Evolutionary conservation across 2,329 filamentous ascomycete genomes (phyloP).

Genomic region (Botrytis pseudocinerea): DNA sequence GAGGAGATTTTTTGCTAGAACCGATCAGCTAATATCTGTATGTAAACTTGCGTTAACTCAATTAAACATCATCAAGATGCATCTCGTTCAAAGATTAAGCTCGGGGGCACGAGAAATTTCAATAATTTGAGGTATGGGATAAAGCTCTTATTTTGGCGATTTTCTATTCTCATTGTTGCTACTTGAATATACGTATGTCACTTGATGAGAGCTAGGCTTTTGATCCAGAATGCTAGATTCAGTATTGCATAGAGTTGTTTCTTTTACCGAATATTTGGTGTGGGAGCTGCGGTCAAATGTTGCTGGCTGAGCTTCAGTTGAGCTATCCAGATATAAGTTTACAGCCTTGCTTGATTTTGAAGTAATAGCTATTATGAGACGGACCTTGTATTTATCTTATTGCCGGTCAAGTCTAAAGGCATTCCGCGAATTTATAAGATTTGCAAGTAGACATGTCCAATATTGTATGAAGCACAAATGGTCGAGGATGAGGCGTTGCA

Average conservation of each 20-base stretch:
- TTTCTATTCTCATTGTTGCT: background rate
- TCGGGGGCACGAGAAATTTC: background rate
- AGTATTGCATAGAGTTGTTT: background rate
- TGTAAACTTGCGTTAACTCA: background rate
- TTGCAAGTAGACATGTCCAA: background rate
- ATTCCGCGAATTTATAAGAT: background rate
- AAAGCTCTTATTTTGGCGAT: background rate
- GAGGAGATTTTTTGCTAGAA: background rate
- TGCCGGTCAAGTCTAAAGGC: background rate
- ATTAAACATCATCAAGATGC: background rate
- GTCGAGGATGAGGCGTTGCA: background rate
- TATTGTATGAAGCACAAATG: background rate
- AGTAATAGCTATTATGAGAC: background rate
- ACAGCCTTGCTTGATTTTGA: background rate
- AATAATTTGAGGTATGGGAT: conserved; percentile 1
- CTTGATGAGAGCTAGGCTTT: background rate
- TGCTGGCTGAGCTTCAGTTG: background rate
- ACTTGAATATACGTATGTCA: background rate
- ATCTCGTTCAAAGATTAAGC: background rate
- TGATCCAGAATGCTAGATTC: background rate
- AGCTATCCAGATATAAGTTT: too few relatives aligned
- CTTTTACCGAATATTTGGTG: background rate
- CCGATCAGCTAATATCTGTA: too few relatives aligned
- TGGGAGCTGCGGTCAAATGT: background rate
- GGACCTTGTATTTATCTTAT: background rate